Evolutionary conservation across 2,329 filamentous ascomycete genomes (phyloP), one percentile per base, ranked within the genome.

Genomic region (Cladophialophora exuberans): DNA sequence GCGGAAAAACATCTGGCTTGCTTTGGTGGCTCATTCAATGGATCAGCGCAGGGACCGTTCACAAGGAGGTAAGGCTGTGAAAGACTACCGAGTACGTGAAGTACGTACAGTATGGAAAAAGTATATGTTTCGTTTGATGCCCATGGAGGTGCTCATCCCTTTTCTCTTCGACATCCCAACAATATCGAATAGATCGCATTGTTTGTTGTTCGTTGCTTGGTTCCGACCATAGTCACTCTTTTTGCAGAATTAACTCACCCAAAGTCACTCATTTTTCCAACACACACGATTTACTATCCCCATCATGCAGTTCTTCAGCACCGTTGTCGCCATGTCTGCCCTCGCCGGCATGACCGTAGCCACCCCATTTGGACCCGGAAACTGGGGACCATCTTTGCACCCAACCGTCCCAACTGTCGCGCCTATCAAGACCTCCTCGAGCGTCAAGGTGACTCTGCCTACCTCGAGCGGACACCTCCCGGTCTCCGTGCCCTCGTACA

Each of bases 241-340:
- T 42, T 18, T n/a, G n/a, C n/a, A n/a, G n/a, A n/a, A n/a, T n/a
- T 18, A 38, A 38, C 35, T 17, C 7, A 43, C 6, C 25, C 39
- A 11, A 20, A 44, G 22, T 44, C 41, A 44, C 43, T 46, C 43
- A 17, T 46, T 46, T 35, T 11, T 6, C 10, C 23, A 10, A 1
- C n/a, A 11, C 42, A 10, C 30, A 13, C 11, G 5, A 41, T 26
- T 39, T 15, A 43, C 48, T 51, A 23, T 17, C 13, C 2, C 26
- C 38, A 51, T n/a, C 26, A 51, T 51, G 48, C 30, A 51, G 36
- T 42, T 51, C 36, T 43, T 43, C 48, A 42, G 46, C 46, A 50
- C 48, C 17, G 11, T 43, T 20, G 6, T 35, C 20, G 23, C 35
- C 23, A 6, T 51, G 13, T 51, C 48, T 20, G 36, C 48, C 18